Base-by-base conservation (phyloP, 108 stramenopile species). In the Conticribra weissflogii region DNA sequence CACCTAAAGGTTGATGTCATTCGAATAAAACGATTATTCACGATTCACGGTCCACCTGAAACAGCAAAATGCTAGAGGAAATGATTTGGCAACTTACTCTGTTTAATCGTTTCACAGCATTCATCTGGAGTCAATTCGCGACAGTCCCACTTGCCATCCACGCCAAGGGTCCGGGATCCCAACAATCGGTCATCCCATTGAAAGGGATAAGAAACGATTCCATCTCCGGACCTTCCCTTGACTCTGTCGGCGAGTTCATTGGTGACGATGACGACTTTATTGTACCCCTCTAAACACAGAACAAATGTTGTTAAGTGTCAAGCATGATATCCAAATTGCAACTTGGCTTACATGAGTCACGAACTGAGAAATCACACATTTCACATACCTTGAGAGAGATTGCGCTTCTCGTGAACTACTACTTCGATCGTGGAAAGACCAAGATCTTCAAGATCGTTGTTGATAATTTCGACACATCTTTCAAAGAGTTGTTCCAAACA, bases 61-160 rank as follows among this genome's bases (percentile, higher is more conserved):
- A n/a, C n/a, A n/a, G n/a, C n/a, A n/a, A n/a, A n/a, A n/a, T n/a
- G n/a, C n/a, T n/a, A n/a, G n/a, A n/a, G n/a, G n/a, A n/a, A n/a
- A n/a, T n/a, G n/a, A n/a, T n/a, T n/a, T n/a, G n/a, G n/a, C 16
- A 28, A 50, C 62, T 2, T 29, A 50, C 62, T 63, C 27, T 48
- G 46, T 53, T 72, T 72, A n/a, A 72, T 49, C 17, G 2, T 19
- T 1, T 48, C 41, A 23, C 74, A 75, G 25, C 74, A 75, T 16
- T 59, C 74, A 47, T 66, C 74, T 3, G 74, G 74, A 3, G 74
- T 62, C 8, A 50, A 23, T 14, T 29, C 54, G 8, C 21, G 25
- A 57, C 74, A 76, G 31, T 67, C 49, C 74, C 74, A 76, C 41
- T 67, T 76, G 0, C 74, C 74, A 55, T 76, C 74, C n/a, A 76